Percentiles rank a stretch among this genome's conserved stretches.
These are phyloP conservation scores for Xylariaceae sp. DNA, from an alignment of 2,329 filamentous ascomycete species.

Conservation along the genomic window DNA sequence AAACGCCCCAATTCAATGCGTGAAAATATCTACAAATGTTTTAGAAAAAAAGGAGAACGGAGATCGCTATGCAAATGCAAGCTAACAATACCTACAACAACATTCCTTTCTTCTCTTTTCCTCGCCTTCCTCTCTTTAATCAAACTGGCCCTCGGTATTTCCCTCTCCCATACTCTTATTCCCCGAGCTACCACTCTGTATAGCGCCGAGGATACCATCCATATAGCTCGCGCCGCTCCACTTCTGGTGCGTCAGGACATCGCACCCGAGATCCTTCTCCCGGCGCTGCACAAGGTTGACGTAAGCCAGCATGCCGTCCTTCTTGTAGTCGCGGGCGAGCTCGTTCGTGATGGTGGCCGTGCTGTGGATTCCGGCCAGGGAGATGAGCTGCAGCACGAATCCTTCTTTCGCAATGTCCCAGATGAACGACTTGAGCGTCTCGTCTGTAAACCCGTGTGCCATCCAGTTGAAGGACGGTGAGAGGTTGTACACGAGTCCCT, in stretches of 20 bases:
- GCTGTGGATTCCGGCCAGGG: constrained; percentile 62
- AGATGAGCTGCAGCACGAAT: constrained; percentile 66
- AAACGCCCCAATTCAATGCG: too few species aligned
- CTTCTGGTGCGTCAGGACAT: constrained; percentile 94
- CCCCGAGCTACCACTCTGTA: constrained; percentile 85
- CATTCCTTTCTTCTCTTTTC: too few species aligned
- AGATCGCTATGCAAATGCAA: too few species aligned
- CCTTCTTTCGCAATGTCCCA: constrained; percentile 94
- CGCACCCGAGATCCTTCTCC: constrained; percentile 87
- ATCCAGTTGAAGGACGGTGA: constrained; percentile 99
- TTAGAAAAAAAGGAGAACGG: too few species aligned
- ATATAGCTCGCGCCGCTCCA: constrained; percentile 70
- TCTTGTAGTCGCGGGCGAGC: constrained; percentile 77
- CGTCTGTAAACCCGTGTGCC: constrained; percentile 83
- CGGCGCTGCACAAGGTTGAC: constrained; percentile 86
- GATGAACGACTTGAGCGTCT: constrained; percentile 82
- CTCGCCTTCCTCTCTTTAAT: too few species aligned
- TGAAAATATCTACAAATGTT: too few species aligned
- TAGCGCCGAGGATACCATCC: constrained; percentile 83
- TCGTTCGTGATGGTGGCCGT: constrained; percentile 65
- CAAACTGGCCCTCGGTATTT: constrained; percentile 75
- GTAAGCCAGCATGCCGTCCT: constrained; percentile 93
- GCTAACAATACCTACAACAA: too few species aligned
- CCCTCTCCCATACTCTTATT: constrained; percentile 92
- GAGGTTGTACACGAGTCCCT: constrained; percentile 94